phyloP scores from a whole-genome alignment of 371 early-diverging fungal genomes.

The Syncephalastrum sp. region DNA sequence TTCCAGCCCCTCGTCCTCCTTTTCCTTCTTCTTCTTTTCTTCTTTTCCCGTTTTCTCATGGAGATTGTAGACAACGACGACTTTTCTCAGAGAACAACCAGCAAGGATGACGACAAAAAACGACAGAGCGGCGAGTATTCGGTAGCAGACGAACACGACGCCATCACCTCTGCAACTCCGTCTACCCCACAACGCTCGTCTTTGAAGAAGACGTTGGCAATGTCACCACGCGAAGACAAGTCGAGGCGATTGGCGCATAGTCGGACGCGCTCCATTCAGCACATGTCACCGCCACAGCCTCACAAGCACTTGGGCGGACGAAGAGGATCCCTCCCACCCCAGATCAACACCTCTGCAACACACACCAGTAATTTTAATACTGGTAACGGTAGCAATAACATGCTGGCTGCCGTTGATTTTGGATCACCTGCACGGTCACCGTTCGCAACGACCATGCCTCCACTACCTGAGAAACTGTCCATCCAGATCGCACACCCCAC shows the following conservation, averaged over 20 bases:
- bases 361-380: too few species aligned
- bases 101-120: conserved; percentile 1
- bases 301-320: too few species aligned
- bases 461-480: conserved; percentile 22
- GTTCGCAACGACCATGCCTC: conserved; percentile 16
- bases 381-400: conserved; percentile 7
- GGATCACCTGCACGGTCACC: conserved; percentile 20
- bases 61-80: not conserved
- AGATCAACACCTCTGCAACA: too few species aligned
- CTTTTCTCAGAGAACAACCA: not conserved
- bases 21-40: not conserved
- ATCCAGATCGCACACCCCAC: conserved; percentile 24
- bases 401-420: conserved; percentile 16
- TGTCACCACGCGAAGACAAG: not conserved
- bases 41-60: not conserved
- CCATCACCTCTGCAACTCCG: conserved; percentile 7
- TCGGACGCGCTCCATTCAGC: conserved; percentile 4
- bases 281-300: too few species aligned
- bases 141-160: not conserved
- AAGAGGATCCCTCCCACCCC: too few species aligned
- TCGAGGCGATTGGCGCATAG: not conserved
- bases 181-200: conserved; percentile 8
- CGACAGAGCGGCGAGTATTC: conserved; percentile 6
- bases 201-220: conserved; percentile 1
- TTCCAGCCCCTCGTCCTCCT: too few species aligned